phyloP scores from a whole-genome alignment of 208 protist genomes.

The Crithidia mellificae region DNA sequence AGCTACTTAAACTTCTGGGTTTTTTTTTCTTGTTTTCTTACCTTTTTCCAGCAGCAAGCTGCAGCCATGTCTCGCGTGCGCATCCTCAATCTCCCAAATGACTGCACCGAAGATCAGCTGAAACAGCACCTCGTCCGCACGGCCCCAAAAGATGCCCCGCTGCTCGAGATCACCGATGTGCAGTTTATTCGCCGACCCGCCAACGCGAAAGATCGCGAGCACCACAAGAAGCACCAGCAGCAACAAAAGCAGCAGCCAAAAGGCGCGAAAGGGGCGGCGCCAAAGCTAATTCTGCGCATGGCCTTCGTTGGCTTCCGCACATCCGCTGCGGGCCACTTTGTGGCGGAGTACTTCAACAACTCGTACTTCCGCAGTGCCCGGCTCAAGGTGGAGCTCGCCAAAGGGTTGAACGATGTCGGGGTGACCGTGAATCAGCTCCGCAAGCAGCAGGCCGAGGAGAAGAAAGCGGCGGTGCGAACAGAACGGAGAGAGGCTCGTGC shows the following conservation, averaged over 20 bases:
- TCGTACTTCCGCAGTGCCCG: slow-evolving; percentile 95
- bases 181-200: slow-evolving; percentile 45
- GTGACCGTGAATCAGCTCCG: slow-evolving; percentile 63
- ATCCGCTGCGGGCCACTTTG: slow-evolving; percentile 81
- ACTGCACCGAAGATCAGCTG: slow-evolving; percentile 92
- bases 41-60: neutral
- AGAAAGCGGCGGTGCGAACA: slow-evolving; percentile 15
- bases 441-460: slow-evolving; percentile 25
- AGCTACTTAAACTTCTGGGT: neutral
- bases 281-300: slow-evolving; percentile 86
- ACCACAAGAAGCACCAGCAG: slow-evolving; percentile 24
- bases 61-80: slow-evolving; percentile 86
- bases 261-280: neutral
- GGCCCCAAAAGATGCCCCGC: slow-evolving; percentile 73
- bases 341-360: slow-evolving; percentile 90
- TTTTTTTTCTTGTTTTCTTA: slow-evolving; percentile 10
- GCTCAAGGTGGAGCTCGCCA: slow-evolving; percentile 86
- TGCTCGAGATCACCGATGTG: slow-evolving; percentile 88
- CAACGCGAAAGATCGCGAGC: slow-evolving; percentile 18
- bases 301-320: slow-evolving; percentile 96
- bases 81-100: slow-evolving; percentile 94
- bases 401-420: slow-evolving; percentile 64
- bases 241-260: slow-evolving; percentile 15
- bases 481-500: slow-evolving; percentile 8
- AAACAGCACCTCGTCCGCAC: slow-evolving; percentile 82